Base-by-base conservation (phyloP, 2,329 filamentous ascomycete species). In the Diplodia sapinea region DNA sequence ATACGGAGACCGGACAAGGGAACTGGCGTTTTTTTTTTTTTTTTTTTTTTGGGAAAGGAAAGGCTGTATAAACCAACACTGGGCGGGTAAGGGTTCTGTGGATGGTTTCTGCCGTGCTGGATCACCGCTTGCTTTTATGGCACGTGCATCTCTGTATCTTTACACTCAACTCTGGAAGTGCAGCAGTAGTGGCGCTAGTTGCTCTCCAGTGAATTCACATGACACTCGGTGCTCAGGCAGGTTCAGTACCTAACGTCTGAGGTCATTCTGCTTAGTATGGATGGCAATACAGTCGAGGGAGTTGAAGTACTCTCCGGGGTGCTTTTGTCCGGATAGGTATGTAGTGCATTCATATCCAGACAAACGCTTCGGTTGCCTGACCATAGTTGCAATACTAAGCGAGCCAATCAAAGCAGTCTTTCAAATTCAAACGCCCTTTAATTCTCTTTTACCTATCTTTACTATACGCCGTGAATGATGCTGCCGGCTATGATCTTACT, bases 391-490 rank as follows among this genome's bases (percentile, higher is more conserved):
- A 38, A 12, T 13, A 12, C 11, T 12, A 38, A 38, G 36, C 36
- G 36, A 38, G 3, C 11, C 36, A 38, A 26, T 5, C 20, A 5
- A 29, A 26, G 20, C 17, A 29, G 29, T 36, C 13, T 33, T 33
- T n/a, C 23, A 38, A n/a, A 12, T 56, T 38, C 20, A 15, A 31
- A 47, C 23, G 56, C 38, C 36, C 13, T 29, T 26, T 38, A 12
- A 49, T 20, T 47, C 4, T 52, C 50, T 38, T 26, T 59, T 59
- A 9, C 43, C 56, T 59, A 59, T 47, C 36, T 23, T 29, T 6
- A 47, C 12, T 29, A 29, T 59, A 6, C 56, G 36, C 38, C 56
- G 4, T 29, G 20, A 59, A 59, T 9, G 6, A 49, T 59, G 56
- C 13, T 9, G n/a, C 38, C 26, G 12, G 13, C 15, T 13, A n/a